Evolutionary conservation across 352 stramenopile species (phyloP).

Genomic region (Pythium aquatile): DNA sequence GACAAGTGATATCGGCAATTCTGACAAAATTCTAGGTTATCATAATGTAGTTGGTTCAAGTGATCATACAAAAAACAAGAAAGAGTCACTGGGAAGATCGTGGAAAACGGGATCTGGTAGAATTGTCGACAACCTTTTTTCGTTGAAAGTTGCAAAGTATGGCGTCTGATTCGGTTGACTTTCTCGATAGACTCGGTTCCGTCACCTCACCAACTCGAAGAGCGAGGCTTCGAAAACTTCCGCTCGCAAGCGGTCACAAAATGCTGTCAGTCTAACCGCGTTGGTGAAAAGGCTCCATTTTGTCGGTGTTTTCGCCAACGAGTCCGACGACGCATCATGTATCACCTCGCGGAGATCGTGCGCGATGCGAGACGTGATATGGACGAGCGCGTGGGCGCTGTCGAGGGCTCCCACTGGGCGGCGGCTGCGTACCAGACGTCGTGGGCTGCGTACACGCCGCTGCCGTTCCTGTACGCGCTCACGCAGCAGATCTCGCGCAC

Average conservation of each 20-base stretch:
- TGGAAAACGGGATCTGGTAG: background rate
- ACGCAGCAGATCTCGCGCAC: slow-evolving; percentile 62
- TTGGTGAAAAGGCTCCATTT: background rate
- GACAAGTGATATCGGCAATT: slow-evolving; percentile 19
- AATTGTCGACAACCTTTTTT: background rate
- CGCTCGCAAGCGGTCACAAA: background rate
- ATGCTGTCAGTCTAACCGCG: background rate
- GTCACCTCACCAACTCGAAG: background rate
- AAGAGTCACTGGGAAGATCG: background rate
- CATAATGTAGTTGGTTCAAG: background rate
- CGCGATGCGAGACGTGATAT: slow-evolving; percentile 78
- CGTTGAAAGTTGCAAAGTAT: background rate
- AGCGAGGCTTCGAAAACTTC: background rate
- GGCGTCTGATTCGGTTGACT: background rate
- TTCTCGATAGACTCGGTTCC: background rate
- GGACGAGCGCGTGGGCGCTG: slow-evolving; percentile 45
- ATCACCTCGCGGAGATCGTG: slow-evolving; percentile 83
- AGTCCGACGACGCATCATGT: slow-evolving; percentile 44
- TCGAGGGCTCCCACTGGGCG: slow-evolving; percentile 29
- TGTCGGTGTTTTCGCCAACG: slow-evolving; percentile 2
- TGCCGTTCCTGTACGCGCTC: slow-evolving; percentile 74
- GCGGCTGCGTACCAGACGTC: slow-evolving; percentile 31
- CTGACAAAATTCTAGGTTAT: background rate
- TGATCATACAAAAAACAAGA: background rate
- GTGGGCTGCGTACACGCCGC: slow-evolving; percentile 68